Conservation (phyloP, 345 rosid genomes). For the Eucalyptus shirleyi region DNA sequence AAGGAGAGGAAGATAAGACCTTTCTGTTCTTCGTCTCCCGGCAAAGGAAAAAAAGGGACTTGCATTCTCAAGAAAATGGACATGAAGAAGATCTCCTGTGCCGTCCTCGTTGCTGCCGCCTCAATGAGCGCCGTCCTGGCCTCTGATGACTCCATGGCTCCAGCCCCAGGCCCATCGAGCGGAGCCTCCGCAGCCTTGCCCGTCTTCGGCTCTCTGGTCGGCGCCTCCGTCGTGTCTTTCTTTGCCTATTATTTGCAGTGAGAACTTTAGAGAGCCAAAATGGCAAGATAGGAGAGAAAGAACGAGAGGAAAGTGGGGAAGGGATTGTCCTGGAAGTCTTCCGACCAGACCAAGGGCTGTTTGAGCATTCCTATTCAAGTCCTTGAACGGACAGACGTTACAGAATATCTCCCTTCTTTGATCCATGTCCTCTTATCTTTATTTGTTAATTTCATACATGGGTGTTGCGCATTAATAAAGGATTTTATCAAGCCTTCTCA, state of each 20-base stretch:
- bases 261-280: neutral
- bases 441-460: neutral
- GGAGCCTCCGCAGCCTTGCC: slow-evolving; percentile 38
- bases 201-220: slow-evolving; percentile 41
- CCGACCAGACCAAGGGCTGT: neutral
- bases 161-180: slow-evolving; percentile 21
- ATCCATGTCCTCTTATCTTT: neutral
- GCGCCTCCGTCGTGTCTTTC: slow-evolving; percentile 53
- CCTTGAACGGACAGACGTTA: neutral
- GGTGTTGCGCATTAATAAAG: neutral
- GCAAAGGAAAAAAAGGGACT: neutral
- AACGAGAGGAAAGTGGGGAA: neutral
- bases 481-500: neutral
- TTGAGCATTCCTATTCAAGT: neutral
- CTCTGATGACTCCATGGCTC: slow-evolving; percentile 17
- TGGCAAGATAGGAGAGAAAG: neutral
- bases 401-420: neutral
- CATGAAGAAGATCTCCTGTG: slow-evolving; percentile 56
- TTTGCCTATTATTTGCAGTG: slow-evolving; percentile 45
- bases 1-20: neutral
- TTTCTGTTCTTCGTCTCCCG: neutral
- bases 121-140: slow-evolving; percentile 49
- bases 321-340: neutral
- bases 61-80: slow-evolving; percentile 24
- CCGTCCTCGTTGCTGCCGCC: slow-evolving; percentile 40